Evolutionary conservation across 2,329 filamentous ascomycete species (phyloP), one percentile per base, ranked within the genome.

Genomic region (Didymella keratinophila): DNA sequence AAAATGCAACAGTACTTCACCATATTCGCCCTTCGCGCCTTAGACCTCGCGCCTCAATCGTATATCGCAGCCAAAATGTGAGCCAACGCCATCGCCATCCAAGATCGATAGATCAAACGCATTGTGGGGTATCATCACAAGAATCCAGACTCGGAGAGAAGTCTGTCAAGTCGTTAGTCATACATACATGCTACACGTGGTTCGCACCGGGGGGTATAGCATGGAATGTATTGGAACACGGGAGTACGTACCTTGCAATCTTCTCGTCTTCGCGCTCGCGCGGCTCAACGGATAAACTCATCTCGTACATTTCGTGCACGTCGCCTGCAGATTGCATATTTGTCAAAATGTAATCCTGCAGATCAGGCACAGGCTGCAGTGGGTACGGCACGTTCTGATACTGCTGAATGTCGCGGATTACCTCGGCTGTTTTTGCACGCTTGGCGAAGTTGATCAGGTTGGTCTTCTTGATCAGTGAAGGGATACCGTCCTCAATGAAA

Each of bases 261-360:
- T 98, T 98, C 81, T 99, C 95, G 75, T 99, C 95, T 81, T 99
- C 95, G 71, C 95, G 87, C 82, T 99, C 95, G 71, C 95, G 87
- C 63, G 95, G 95, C 78, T 99, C 95, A 60, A 99, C 89, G 72
- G 89, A 85, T 80, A 99, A 82, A 80, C 93, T 97, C 84, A 93
- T 93, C 78, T 98, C 93, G 82, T 98, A 99, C 95, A 98, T 98
- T 82, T 98, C 94, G 78, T 98, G 93, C 63, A 99, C 95, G 76
- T 98, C 94, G 51, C 93, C 91, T 4, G 95, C 94, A 28, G 89
- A 90, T 80, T 96, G 90, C 91, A 98, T 96, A 77, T 98, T 97
- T 76, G 89, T 93, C 67, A 97, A 80, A 66, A 99, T 97, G 79
- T 98, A 99, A 68, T 98, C 93, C 76, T 98, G 94, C 66, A 99